Evolutionary conservation across 2,329 filamentous ascomycete genomes (phyloP).

Genomic region (Talaromyces funiculosus): DNA sequence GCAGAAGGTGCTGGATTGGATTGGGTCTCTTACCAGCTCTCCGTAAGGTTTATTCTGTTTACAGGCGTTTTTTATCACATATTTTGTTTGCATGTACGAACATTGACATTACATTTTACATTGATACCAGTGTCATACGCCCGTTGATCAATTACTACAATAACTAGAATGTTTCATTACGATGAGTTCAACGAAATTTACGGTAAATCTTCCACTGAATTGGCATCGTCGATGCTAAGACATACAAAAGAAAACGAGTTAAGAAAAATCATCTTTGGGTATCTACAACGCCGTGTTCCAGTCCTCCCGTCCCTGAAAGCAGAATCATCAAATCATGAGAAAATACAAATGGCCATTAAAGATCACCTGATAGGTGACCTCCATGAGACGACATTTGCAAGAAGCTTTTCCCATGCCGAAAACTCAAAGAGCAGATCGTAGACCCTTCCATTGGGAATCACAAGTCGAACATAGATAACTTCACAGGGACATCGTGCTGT

Average conservation of each 20-base stretch:
- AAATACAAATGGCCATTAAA: background rate
- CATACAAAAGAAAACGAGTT: conserved; percentile 1
- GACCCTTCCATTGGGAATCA: conserved; percentile 1
- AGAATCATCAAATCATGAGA: conserved; percentile 7
- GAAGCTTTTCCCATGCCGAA: background rate
- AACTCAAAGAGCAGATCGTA: conserved; percentile 5
- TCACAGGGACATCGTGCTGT: conserved; percentile 1
- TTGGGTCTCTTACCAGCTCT: background rate
- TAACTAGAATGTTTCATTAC: background rate
- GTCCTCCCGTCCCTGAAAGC: conserved; percentile 1
- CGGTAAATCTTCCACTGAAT: background rate
- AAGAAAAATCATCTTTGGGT: conserved; percentile 9
- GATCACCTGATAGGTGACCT: background rate
- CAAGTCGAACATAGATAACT: background rate
- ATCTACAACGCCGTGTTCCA: conserved; percentile 12
- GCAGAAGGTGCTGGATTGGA: conserved; percentile 36
- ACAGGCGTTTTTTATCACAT: background rate
- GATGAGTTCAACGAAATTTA: too few species aligned
- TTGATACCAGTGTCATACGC: background rate
- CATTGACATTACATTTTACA: background rate
- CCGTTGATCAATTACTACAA: background rate
- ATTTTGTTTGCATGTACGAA: background rate
- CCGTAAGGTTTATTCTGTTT: background rate
- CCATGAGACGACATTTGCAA: background rate
- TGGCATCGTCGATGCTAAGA: background rate